phyloP scores from a whole-genome alignment of 2,329 filamentous ascomycete genomes.

The Fusarium penzigii region DNA sequence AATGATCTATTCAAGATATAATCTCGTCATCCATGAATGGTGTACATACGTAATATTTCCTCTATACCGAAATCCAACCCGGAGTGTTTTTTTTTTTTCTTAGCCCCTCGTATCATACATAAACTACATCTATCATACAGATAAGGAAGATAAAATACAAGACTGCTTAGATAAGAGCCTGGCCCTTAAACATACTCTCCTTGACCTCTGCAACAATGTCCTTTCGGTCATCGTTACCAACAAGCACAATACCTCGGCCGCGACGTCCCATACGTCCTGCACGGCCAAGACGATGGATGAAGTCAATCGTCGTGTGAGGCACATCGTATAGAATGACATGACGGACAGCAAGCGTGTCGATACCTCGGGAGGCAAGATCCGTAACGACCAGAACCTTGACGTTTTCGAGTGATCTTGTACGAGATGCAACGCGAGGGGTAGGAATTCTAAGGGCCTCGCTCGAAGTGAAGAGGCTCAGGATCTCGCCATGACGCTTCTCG shows the following conservation, averaged over 20 bases:
- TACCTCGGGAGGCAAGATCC: conserved; percentile 87
- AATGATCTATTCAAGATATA: not conserved
- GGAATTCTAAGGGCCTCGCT: conserved; percentile 42
- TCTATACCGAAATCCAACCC: too few species aligned
- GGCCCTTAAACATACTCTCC: conserved; percentile 82
- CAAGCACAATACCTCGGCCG: conserved; percentile 85
- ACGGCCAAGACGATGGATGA: conserved; percentile 91
- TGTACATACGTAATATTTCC: too few species aligned
- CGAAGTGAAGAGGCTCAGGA: conserved; percentile 73
- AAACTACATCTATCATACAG: conserved; percentile 25
- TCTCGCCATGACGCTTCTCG: conserved; percentile 74
- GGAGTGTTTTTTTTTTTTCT: too few species aligned
- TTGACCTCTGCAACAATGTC: conserved; percentile 91
- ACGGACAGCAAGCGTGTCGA: conserved; percentile 88
- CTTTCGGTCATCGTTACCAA: conserved; percentile 84
- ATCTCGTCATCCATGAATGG: too few species aligned
- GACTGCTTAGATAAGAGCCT: conserved; percentile 65
- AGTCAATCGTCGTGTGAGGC: conserved; percentile 97
- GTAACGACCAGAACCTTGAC: conserved; percentile 93
- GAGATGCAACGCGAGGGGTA: conserved; percentile 31
- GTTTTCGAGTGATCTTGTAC: conserved; percentile 62
- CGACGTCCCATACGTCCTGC: conserved; percentile 91
- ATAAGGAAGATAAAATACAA: not conserved
- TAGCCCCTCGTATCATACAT: too few species aligned
- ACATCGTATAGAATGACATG: conserved; percentile 96